Evolutionary conservation across 176 grass and related monocot species (phyloP), one percentile per base, ranked within the genome.

Genomic region (Cenchrus fungigraminus): DNA sequence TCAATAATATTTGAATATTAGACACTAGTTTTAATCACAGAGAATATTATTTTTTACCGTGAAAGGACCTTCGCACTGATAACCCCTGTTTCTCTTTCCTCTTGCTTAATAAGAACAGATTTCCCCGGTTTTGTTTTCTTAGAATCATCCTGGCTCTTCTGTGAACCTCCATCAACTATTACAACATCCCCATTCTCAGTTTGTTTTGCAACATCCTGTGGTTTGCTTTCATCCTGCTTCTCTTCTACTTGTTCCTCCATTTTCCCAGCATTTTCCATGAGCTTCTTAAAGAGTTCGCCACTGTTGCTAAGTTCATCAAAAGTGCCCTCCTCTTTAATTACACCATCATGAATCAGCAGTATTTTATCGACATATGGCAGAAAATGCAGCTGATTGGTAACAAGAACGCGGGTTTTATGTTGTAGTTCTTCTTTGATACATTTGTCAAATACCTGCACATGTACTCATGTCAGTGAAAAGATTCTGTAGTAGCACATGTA

Each of bases 261-360:
- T 90, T 99, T 99, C 65, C 97, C 97, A 88, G 97, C 97, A 87
- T 99, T 99, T 94, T 99, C 97, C 97, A 99, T 99, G 46, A 99
- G 88, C 29, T 92, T 99, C 77, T 96, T 92, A 78, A 99, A 99
- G 44, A 94, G 89, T 22, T 92, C 86, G 29, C 97, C 97, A 14
- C 61, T 92, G 31, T 85, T 85, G 87, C 90, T 99, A 84, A 99
- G 91, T 89, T 99, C 90, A 86, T 99, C 97, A 87, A 96, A 99
- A 20, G 97, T 92, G 73, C 97, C 97, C 81, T 96, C 88, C 81
- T 99, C 97, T 96, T 94, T 99, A 76, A 99, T 79, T 65, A 85
- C 79, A 73, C 97, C 97, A 82, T 99, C 97, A 92, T 99, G 88
- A 77, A 99, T 74, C 63, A 99, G 74, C 67, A 99, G 84, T 83